Evolutionary conservation across 225 moss, liverwort and hornwort genomes (phyloP).

Genomic region (Ulota crispa): DNA sequence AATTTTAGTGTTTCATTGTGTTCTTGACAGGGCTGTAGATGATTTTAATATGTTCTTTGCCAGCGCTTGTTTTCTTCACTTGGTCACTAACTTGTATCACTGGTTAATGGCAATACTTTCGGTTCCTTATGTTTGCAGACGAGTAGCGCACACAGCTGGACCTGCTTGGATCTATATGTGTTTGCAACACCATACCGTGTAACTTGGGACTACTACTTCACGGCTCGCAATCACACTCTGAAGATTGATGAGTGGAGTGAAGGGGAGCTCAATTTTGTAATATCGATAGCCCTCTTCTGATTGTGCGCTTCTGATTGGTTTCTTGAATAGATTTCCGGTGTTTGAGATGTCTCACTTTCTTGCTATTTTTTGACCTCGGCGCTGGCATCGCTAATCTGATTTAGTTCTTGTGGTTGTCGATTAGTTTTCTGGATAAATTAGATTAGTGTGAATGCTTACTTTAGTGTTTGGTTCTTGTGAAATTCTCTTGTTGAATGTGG

Average conservation of each 20-base stretch:
- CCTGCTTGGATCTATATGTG: constrained; percentile 73
- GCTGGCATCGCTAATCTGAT: background rate
- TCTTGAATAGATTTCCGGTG: background rate
- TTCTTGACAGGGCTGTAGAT: background rate
- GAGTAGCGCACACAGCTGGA: constrained; percentile 66
- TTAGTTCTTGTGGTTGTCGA: background rate
- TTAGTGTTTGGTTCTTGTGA: background rate
- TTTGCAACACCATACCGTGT: constrained; percentile 75
- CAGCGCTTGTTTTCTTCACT: background rate
- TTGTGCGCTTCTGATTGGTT: constrained; percentile 1
- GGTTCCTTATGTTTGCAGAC: constrained; percentile 40
- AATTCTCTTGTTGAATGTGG: background rate
- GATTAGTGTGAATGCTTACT: no score
- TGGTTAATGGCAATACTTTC: background rate
- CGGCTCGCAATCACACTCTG: constrained; percentile 69
- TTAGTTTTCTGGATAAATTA: background rate
- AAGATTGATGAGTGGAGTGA: constrained; percentile 67
- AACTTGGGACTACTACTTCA: constrained; percentile 77
- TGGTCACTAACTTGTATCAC: background rate
- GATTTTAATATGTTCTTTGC: background rate
- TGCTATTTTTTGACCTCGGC: background rate
- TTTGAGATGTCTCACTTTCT: background rate
- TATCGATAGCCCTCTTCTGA: constrained; percentile 20
- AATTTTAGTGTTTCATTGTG: background rate
- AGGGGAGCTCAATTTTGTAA: constrained; percentile 68